Evolutionary conservation across 345 rosid species (phyloP).

Genomic region (Hibiscus syriacus): DNA sequence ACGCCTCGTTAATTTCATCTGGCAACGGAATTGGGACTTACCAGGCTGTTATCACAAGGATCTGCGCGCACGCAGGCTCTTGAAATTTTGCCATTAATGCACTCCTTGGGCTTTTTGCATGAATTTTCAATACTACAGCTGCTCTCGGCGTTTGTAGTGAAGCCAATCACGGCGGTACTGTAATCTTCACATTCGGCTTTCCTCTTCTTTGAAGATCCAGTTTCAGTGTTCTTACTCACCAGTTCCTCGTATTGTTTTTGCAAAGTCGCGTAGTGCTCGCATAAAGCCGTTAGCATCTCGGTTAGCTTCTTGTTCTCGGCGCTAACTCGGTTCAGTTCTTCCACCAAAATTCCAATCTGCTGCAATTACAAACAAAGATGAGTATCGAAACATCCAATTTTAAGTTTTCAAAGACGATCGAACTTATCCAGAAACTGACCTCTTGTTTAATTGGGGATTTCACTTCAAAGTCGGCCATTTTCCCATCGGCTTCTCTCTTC

Average conservation of each 20-base stretch:
- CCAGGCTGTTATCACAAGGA: slow-evolving; percentile 58
- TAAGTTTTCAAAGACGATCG: background rate
- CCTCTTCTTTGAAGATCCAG: slow-evolving; percentile 33
- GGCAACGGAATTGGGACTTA: slow-evolving; percentile 20
- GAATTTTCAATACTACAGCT: slow-evolving; percentile 55
- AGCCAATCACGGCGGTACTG: slow-evolving; percentile 18
- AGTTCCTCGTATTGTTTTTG: slow-evolving; percentile 29
- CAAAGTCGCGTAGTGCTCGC: slow-evolving; percentile 28
- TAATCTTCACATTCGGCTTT: slow-evolving; percentile 34
- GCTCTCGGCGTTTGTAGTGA: slow-evolving; percentile 28
- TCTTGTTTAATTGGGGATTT: slow-evolving; percentile 26
- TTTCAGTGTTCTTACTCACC: slow-evolving; percentile 18
- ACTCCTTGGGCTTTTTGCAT: slow-evolving; percentile 38
- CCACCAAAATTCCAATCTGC: slow-evolving; percentile 29
- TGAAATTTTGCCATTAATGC: slow-evolving; percentile 34
- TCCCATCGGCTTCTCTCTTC: slow-evolving; percentile 24
- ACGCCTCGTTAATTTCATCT: background rate
- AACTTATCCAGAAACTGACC: slow-evolving; percentile 23
- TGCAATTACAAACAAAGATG: background rate
- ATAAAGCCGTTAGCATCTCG: slow-evolving; percentile 27
- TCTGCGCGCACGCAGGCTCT: slow-evolving; percentile 32
- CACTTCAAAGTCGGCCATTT: slow-evolving; percentile 13
- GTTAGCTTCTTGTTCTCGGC: slow-evolving; percentile 50
- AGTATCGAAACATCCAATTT: background rate
- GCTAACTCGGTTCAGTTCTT: slow-evolving; percentile 40